A percentile compares a stretch with the other conserved stretches of the same genome.
Evolutionary conservation across 345 rosid species (phyloP).

Genomic region (Clausena lansium): DNA sequence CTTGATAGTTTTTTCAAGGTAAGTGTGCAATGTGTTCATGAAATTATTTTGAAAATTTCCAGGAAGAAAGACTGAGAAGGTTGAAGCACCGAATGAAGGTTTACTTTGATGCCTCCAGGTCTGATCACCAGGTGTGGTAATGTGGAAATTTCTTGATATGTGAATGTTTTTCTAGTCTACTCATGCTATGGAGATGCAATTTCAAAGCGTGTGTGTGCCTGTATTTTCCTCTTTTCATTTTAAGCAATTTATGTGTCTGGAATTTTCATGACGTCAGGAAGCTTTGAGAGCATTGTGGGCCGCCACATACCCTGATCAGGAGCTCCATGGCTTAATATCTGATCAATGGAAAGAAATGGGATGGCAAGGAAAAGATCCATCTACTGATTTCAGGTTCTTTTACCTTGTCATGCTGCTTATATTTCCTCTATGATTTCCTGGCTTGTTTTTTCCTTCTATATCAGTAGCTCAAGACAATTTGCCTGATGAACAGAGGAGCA

Average conservation of each 20-base stretch:
- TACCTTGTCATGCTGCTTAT: not conserved
- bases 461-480: not conserved
- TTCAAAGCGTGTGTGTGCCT: not conserved
- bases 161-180: not conserved
- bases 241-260: constrained; percentile 1
- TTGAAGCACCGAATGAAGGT: constrained; percentile 73
- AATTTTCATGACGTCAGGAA: constrained; percentile 35
- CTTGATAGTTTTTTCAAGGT: too few species aligned
- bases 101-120: constrained; percentile 64
- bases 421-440: not conserved
- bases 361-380: constrained; percentile 98
- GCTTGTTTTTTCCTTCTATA: not conserved
- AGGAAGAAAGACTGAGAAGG: constrained; percentile 79
- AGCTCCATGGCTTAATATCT: constrained; percentile 73
- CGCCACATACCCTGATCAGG: constrained; percentile 66
- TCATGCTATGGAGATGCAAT: not conserved
- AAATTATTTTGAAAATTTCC: constrained; percentile 11
- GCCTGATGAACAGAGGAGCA: constrained; percentile 63
- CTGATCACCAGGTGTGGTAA: constrained; percentile 70
- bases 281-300: constrained; percentile 88
- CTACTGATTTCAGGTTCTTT: constrained; percentile 85
- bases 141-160: not conserved
- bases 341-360: constrained; percentile 99
- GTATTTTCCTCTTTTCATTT: not conserved
- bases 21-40: too few species aligned